These are phyloP conservation scores for Phoma sp. DNA, from an alignment of 2,329 filamentous ascomycete genomes.

Conservation along the genomic window DNA sequence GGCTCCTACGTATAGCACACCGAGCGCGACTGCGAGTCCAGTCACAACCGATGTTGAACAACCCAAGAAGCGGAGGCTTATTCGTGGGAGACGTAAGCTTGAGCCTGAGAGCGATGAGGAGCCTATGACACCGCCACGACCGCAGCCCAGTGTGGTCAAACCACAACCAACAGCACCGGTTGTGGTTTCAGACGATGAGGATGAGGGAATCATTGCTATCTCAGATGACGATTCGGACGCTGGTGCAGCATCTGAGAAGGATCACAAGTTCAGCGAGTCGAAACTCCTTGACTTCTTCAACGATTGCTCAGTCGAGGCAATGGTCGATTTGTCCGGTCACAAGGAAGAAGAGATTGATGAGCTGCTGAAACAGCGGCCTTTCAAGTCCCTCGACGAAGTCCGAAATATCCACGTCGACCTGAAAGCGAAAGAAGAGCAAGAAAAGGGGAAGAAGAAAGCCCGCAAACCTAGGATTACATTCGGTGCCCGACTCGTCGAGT, in stretches of 20 bases:
- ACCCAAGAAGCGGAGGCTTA: constrained; percentile 52
- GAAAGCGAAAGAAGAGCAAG: constrained; percentile 26
- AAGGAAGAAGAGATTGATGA: constrained; percentile 72
- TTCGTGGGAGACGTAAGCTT: constrained; percentile 56
- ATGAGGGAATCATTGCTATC: constrained; percentile 46
- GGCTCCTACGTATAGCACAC: constrained; percentile 25
- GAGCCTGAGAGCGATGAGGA: constrained; percentile 38
- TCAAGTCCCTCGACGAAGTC: constrained; percentile 70
- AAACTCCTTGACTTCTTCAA: constrained; percentile 84
- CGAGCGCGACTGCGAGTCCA: constrained; percentile 24
- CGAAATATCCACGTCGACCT: constrained; percentile 64
- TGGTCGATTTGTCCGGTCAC: constrained; percentile 82
- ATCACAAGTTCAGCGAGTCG: constrained; percentile 52
- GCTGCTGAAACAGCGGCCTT: constrained; percentile 79
- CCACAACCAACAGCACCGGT: constrained; percentile 19
- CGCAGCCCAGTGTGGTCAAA: constrained; percentile 24
- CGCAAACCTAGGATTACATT: constrained; percentile 59
- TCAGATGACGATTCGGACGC: constrained; percentile 55
- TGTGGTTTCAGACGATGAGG: constrained; percentile 38
- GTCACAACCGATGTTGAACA: constrained; percentile 21
- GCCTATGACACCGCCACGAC: constrained; percentile 23
- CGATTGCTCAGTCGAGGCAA: constrained; percentile 73
- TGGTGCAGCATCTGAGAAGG: constrained; percentile 36
- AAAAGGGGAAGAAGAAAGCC: constrained; percentile 46
- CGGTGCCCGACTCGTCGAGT: constrained; percentile 72